Evolutionary conservation across 192 early-diverging fungal genomes (phyloP), one percentile per base, ranked within the genome.

Genomic region (Podila horticola): DNA sequence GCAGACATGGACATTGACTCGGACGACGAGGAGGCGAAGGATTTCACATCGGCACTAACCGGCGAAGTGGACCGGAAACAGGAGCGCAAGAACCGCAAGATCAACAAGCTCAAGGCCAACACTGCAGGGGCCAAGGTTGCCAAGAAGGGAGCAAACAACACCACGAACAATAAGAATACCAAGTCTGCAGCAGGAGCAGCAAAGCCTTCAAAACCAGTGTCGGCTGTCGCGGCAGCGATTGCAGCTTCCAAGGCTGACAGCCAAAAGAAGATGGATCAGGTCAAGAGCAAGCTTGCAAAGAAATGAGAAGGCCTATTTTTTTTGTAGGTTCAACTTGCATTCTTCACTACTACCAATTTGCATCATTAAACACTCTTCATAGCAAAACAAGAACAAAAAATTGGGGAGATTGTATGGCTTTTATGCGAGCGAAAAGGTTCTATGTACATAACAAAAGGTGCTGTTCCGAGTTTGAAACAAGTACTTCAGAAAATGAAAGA

Each of bases 21-120:
- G 2, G 71, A 81, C 26, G 77, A 81, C 29, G 77, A 81, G 2
- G 71, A 72, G 1, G 33, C 20, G 22, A 64, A 29, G 67, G 77
- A 81, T 69, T 81, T 73, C 66, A 73, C 77, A 55, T 36, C 77
- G 5, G 66, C 67, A 28, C 69, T 81, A 71, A 81, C 77, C 5
- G 77, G 77, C 12, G 77, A 81, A 62, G 67, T 81, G n/a, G 77
- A 81, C 38, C 58, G 61, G 75, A 81, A 81, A 73, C 77, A 81
- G 71, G 77, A 81, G 51, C 77, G 77, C 52, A 81, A 81, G 77
- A 81, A 81, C 71, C 33, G 77, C 58, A 81, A 81, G 70, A 51
- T 81, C 2, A 81, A 81, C 71, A 81, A 81, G 67, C 62, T 81
- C 64, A 81, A 81, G 77, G 77, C 77, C 29, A 81, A 81, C 60